Percentiles rank a stretch among this genome's conserved stretches.
These are phyloP conservation scores for Fusarium proliferatum DNA, from an alignment of 2,329 filamentous ascomycete species.

Conservation along the genomic window DNA sequence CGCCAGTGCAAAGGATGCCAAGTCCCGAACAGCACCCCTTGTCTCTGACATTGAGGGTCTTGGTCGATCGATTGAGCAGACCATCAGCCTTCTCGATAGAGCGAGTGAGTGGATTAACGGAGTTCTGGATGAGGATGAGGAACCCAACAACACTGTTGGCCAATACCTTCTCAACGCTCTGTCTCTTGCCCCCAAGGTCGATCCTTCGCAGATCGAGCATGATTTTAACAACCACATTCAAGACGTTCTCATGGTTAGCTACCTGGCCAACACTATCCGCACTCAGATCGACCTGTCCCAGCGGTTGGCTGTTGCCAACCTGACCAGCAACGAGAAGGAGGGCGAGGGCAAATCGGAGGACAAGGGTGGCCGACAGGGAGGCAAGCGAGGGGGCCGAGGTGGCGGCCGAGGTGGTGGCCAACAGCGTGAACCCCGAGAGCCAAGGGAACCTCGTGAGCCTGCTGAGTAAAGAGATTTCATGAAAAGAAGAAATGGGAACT, in stretches of 20 bases:
- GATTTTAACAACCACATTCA: slow-evolving; percentile 99
- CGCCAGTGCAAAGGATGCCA: slow-evolving; percentile 80
- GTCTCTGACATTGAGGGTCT: slow-evolving; percentile 91
- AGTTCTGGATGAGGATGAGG: slow-evolving; percentile 91
- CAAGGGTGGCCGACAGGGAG: slow-evolving; percentile 60
- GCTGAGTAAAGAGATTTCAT: slow-evolving; percentile 27
- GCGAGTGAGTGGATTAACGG: slow-evolving; percentile 93
- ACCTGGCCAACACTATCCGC: slow-evolving; percentile 97
- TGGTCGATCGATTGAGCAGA: slow-evolving; percentile 86
- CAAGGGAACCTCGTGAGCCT: slow-evolving; percentile 60
- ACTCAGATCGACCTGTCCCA: slow-evolving; percentile 99
- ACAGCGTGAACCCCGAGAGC: slow-evolving; percentile 59
- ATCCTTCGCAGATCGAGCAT: slow-evolving; percentile 87
- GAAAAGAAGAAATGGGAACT: slow-evolving; percentile 32
- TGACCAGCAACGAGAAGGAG: slow-evolving; percentile 63
- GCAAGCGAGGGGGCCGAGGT: slow-evolving; percentile 63
- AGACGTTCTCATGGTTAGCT: slow-evolving; percentile 97
- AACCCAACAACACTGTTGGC: slow-evolving; percentile 89
- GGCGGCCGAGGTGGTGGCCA: slow-evolving; percentile 64
- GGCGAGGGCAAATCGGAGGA: slow-evolving; percentile 61
- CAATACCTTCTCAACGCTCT: slow-evolving; percentile 96
- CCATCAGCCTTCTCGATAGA: slow-evolving; percentile 88
- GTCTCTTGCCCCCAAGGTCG: slow-evolving; percentile 93
- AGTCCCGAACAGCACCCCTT: slow-evolving; percentile 78
- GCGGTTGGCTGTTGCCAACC: slow-evolving; percentile 83